A percentile compares a stretch with the other conserved stretches of the same genome.
Conservation (phyloP, 768 basidiomycete genomes). For the Lentinula raphanica region DNA sequence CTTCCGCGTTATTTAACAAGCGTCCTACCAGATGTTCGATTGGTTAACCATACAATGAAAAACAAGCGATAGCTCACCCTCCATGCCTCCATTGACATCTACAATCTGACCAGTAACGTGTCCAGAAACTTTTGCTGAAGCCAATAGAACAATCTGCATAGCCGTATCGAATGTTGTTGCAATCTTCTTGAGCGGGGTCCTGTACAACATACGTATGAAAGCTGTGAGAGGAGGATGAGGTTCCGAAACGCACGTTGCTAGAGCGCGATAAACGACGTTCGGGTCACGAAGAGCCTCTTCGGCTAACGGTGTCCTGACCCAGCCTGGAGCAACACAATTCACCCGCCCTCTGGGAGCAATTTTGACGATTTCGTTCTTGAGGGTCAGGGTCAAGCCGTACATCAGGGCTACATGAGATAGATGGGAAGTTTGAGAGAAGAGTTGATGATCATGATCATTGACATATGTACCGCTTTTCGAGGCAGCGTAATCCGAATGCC, state of each 20-base stretch:
- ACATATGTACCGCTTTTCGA: constrained; percentile 56
- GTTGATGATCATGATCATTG: neutral
- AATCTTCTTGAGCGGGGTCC: constrained; percentile 67
- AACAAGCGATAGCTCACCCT: constrained; percentile 39
- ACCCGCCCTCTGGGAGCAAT: constrained; percentile 69
- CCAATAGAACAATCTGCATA: constrained; percentile 54
- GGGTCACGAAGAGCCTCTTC: constrained; percentile 54
- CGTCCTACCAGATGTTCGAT: constrained; percentile 12
- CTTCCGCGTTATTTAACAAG: constrained; percentile 37
- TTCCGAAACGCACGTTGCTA: constrained; percentile 54
- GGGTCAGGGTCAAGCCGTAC: constrained; percentile 61
- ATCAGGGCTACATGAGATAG: constrained; percentile 34
- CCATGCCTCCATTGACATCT: constrained; percentile 77
- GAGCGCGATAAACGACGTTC: constrained; percentile 44
- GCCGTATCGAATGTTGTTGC: constrained; percentile 61
- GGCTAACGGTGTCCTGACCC: constrained; percentile 62
- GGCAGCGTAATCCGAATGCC: constrained; percentile 62
- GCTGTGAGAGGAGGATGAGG: neutral
- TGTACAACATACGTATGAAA: constrained; percentile 18
- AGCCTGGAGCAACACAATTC: constrained; percentile 66
- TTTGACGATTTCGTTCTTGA: constrained; percentile 80
- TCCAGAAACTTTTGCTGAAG: constrained; percentile 58
- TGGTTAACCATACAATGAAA: neutral
- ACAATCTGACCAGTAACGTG: constrained; percentile 67
- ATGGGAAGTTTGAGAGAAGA: neutral